Percentiles rank a stretch among this genome's conserved stretches.
Evolutionary conservation across 768 basidiomycete species (phyloP).

Genomic region (Amanita rimosa): DNA sequence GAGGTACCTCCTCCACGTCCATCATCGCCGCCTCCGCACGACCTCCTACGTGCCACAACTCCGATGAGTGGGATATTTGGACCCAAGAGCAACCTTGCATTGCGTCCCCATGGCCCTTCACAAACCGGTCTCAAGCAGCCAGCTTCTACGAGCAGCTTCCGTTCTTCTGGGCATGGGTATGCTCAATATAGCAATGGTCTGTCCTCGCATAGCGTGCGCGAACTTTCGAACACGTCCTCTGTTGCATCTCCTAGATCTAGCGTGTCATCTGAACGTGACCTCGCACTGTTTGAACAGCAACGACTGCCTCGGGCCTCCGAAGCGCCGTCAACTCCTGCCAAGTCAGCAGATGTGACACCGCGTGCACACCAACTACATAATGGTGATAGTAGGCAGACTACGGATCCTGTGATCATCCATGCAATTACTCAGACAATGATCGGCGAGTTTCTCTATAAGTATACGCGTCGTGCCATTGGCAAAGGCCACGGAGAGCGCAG

Average conservation of each 20-base stretch:
- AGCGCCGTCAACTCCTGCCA: constrained; percentile 34
- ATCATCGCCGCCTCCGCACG: constrained; percentile 84
- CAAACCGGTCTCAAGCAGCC: constrained; percentile 55
- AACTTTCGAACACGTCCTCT: constrained; percentile 58
- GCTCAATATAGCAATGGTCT: constrained; percentile 36
- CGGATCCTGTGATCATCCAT: constrained; percentile 87
- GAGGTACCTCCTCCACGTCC: constrained; percentile 78
- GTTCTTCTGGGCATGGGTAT: constrained; percentile 59
- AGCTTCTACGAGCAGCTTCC: constrained; percentile 76
- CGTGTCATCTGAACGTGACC: constrained; percentile 67
- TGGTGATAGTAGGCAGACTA: constrained; percentile 29
- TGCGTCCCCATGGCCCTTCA: constrained; percentile 56
- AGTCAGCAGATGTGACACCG: constrained; percentile 31
- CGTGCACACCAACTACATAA: constrained; percentile 20
- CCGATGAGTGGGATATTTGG: constrained; percentile 51
- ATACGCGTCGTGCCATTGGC: constrained; percentile 81
- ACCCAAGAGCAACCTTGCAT: constrained; percentile 39
- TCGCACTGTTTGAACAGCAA: constrained; percentile 17
- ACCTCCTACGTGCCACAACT: constrained; percentile 87
- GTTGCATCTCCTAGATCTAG: constrained; percentile 68
- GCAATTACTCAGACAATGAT: constrained; percentile 99
- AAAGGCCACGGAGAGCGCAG: constrained; percentile 85
- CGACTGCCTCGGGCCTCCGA: constrained; percentile 5
- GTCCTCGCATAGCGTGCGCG: constrained; percentile 38
- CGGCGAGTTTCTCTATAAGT: constrained; percentile 97